Base-by-base conservation (phyloP, 1,284 basidiomycete species). In the Bjerkandera adusta region DNA sequence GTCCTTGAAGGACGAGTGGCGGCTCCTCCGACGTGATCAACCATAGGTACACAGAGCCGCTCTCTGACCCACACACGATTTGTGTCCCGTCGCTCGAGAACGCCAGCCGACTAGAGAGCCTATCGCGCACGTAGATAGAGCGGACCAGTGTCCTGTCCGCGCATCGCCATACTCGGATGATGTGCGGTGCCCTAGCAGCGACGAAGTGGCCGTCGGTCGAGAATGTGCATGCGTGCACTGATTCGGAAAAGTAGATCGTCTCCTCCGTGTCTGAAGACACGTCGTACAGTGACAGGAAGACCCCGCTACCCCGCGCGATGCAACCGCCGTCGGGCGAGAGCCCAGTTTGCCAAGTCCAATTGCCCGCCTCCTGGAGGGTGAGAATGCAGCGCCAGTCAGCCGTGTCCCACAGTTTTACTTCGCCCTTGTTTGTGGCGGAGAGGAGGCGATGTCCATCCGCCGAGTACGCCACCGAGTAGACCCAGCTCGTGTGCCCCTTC, bases 251-350 rank as follows among this genome's bases (percentile, higher is more conserved):
- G n/a, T 32, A 13, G 21, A 27, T 27, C 15, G 16, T 29, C 8
- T 25, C 5, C 15, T 21, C 32, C 5, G 44, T 48, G 1, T 7
- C 30, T 29, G 20, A 47, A n/a, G 48, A 46, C 27, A 44, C 47
- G 44, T 48, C 54, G 12, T 54, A 21, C 15, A 36, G 30, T 16
- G 55, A 36, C 3, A 42, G 41, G 13, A 36, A 26, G 39, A 56
- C 55, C 20, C 32, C 36, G 5, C 53, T 50, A 15, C 56, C 56
- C 10, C 53, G 47, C 12, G 42, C 51, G 26, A 58, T 46, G 24
- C 45, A 18, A 11, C 39, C 11, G n/a, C 51, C 53, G 36, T 57
- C 53, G 2, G 55, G 55, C 4, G 56, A 58, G 50, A 53, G 53
- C 10, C 18, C 42, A n/a, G 48, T 43, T n/a, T n/a, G n/a, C n/a